Evolutionary conservation across 2,329 filamentous ascomycete genomes (phyloP), one percentile per base, ranked within the genome.

Genomic region (Incumbomyces delicatus): DNA sequence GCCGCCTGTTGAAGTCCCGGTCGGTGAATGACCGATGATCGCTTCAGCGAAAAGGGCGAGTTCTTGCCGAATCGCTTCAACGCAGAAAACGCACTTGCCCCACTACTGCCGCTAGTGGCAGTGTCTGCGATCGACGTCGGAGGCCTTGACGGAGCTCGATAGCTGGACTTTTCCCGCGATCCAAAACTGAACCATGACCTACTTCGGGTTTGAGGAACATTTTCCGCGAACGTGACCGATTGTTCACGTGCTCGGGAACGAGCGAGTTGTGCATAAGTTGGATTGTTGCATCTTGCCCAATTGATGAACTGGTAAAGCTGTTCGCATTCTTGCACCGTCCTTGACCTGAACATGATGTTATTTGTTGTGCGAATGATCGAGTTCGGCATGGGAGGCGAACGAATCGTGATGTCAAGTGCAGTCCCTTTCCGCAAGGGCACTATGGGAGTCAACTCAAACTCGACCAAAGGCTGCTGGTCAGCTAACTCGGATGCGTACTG

Each of bases 381-480:
- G 52, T 85, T 78, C 30, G 74, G 62, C 6, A 85, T 84, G 20
- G 89, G 84, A 1, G 87, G 87, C 6, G 90, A 95, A 41, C 88
- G 84, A 53, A 98, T 87, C 54, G 94, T 92, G 45, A 98, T 86
- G 62, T 98, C 92, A 29, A 98, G 78, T 2, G 85, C 86, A 17
- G 88, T 98, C 58, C 89, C 92, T 59, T 90, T 84, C 52, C 90
- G 80, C 51, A 96, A 81, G 55, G 89, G 84, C 6, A 96, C 90
- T 32, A 95, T 72, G 1, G 92, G 92, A 0, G 90, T 96, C 35
- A 98, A 78, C 60, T 95, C 87, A 30, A 95, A 77, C 5, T 83
- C 85, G 50, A 82, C 65, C 29, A 82, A 65, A 29, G 78, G 79
- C 47, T 70, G 68, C 53, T 60, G 57, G 12, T 54, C 46, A 2